Percentiles rank a stretch among this genome's conserved stretches.
Evolutionary conservation across 2,329 filamentous ascomycete genomes (phyloP).

Genomic region (Niveomyces coronatus): DNA sequence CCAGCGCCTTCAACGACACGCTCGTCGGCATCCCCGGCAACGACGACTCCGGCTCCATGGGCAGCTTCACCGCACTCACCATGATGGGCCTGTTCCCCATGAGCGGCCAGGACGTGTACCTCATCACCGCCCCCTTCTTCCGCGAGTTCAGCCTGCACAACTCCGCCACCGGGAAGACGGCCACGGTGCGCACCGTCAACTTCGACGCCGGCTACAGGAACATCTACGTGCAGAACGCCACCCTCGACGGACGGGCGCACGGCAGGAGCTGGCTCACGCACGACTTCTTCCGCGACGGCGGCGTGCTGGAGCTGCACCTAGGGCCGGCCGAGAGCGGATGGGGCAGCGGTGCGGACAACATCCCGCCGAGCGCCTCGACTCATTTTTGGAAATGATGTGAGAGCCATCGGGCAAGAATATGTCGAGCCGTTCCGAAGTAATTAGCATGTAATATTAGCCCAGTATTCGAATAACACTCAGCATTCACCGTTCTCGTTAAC

Average conservation of each 20-base stretch:
- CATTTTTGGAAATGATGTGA: conserved; percentile 15
- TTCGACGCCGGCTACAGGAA: conserved; percentile 36
- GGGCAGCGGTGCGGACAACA: conserved; percentile 9
- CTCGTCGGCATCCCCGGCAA: conserved; percentile 47
- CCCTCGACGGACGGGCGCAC: conserved; percentile 42
- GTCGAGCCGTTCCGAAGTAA: too few species aligned
- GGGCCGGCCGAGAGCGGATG: conserved; percentile 8
- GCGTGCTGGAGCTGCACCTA: conserved; percentile 35
- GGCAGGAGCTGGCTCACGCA: conserved; percentile 51
- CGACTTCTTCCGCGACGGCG: conserved; percentile 48
- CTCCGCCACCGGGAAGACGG: conserved; percentile 16
- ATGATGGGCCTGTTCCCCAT: conserved; percentile 46
- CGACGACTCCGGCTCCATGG: conserved; percentile 44
- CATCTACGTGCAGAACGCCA: conserved; percentile 50
- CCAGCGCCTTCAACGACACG: conserved; percentile 55
- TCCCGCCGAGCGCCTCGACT: conserved; percentile 16
- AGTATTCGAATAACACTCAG: too few species aligned
- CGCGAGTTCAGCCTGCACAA: conserved; percentile 29
- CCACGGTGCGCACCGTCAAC: conserved; percentile 19
- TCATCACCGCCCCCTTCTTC: conserved; percentile 43
- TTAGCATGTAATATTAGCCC: too few species aligned
- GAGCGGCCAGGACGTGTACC: conserved; percentile 42
- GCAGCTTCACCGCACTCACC: conserved; percentile 37
- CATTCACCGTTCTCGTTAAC: too few species aligned
- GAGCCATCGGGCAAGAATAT: too few species aligned